These are phyloP conservation scores for Pittosporum tobira DNA, from an alignment of 129 eudicot genomes.

Conservation along the genomic window DNA sequence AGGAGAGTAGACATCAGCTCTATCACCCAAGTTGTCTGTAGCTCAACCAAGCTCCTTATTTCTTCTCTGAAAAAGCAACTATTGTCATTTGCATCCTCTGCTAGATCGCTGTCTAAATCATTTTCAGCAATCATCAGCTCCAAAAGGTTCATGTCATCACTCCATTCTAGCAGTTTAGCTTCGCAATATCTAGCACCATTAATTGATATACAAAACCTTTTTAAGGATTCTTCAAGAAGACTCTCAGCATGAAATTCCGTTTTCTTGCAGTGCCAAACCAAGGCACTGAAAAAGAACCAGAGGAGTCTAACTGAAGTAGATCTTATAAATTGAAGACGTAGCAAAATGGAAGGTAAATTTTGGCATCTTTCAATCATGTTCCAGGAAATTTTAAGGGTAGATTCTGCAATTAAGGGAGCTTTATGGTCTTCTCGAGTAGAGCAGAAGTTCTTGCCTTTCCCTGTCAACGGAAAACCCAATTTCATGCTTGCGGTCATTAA, in stretches of 20 bases:
- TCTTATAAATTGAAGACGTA: slow-evolving; percentile 8
- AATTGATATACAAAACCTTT: slow-evolving; percentile 1
- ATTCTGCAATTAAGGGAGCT: slow-evolving; percentile 16
- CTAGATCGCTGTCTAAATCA: too few species aligned
- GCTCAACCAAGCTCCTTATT: slow-evolving; percentile 12
- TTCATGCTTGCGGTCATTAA: background rate
- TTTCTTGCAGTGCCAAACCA: slow-evolving; percentile 1
- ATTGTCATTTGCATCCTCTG: background rate
- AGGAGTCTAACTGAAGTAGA: slow-evolving; percentile 6
- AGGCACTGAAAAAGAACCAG: slow-evolving; percentile 10
- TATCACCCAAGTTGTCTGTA: slow-evolving; percentile 10
- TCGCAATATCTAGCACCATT: slow-evolving; percentile 15
- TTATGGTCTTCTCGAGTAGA: slow-evolving; percentile 12
- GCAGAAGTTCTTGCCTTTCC: slow-evolving; percentile 4
- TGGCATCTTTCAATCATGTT: slow-evolving; percentile 13
- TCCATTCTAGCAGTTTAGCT: slow-evolving; percentile 13
- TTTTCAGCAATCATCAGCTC: slow-evolving; percentile 16
- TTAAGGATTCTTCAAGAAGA: slow-evolving; percentile 1
- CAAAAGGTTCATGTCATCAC: slow-evolving; percentile 12
- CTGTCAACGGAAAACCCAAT: background rate
- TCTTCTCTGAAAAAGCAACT: slow-evolving; percentile 12
- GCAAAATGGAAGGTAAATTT: slow-evolving; percentile 7
- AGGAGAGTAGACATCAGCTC: slow-evolving; percentile 11
- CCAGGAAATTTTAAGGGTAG: slow-evolving; percentile 9
- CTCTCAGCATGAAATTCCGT: background rate